Base-by-base conservation (phyloP, 495 filamentous ascomycete genomes). In the Trichoderma parareesei region DNA sequence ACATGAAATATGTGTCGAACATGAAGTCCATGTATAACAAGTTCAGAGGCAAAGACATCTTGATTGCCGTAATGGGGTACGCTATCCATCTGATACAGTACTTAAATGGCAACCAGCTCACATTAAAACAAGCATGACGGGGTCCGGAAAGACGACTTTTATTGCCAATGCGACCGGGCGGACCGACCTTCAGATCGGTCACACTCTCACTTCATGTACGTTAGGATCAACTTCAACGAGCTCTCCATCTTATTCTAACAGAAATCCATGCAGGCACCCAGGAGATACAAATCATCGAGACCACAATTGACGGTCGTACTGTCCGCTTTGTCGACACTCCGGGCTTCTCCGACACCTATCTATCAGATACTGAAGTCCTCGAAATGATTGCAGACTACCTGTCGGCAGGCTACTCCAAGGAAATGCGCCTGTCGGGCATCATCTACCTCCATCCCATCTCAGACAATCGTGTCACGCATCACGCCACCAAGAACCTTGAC, bases 401-500 rank as follows among this genome's bases (percentile, higher is more conserved):
- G 0, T 44, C 61, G 2, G 55, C 4, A 6, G 20, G 63, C 38
- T 60, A 68, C 44, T 20, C 38, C 1, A 62, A 63, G 35, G n/a
- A 60, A 0, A 62, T 68, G n/a, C 43, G 42, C 3, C 63, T 73
- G 0, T 33, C 35, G 13, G 76, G 76, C 8, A 76, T 79, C 43
- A 70, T 80, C 14, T 79, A 82, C 65, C 69, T 83, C 0, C 81
- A 84, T 63, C 69, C 71, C 4, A 85, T 83, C 63, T 71, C 64
- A 5, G 74, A 82, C 33, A 48, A 62, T 0, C 66, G 77, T 0
- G 72, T 83, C 67, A 20, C 67, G 38, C 77, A 77, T 0, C 75
- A 79, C 0, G 74, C 76, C 13, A 68, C 65, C 37, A 72, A 69
- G 6, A 81, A 79, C 44, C 43, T 85, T 0, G 44, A 42, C n/a